Base-by-base conservation (phyloP, 2,329 filamentous ascomycete species). In the Microdochium nivale region DNA sequence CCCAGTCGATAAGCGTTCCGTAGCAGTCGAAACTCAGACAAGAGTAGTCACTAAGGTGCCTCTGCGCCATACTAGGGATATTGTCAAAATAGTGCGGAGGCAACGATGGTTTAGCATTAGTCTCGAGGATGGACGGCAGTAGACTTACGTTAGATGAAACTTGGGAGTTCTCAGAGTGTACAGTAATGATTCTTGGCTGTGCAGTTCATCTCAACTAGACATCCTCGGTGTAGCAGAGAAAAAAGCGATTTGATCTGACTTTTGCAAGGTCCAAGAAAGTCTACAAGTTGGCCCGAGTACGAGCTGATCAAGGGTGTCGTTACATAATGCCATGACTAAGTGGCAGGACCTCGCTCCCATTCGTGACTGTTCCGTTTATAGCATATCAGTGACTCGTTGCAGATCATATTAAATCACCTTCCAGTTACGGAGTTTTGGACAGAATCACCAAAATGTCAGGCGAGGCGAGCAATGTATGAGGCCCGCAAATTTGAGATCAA, bases 1-100 rank as follows among this genome's bases (percentile, higher is more conserved):
- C 84, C 85, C 86, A 90, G 70, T 91, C 86, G 54, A 90, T 80
- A 1, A 91, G 76, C 0, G 87, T 91, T 61, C 87, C 86, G 65
- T 87, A 90, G 69, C 87, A 82, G 67, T 91, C 87, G 66, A 90
- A 89, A 55, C 8, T 40, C 7, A 40, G 35, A n/a, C 35, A 40
- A 33, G 32, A 33, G 32, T 33, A 33, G 32, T 33, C 16, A 33
- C 16, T 33, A 16, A 33, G 32, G 32, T 16, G 32, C 16, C 32
- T 33, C 32, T 33, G 32, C 32, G 32, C 9, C 32, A 33, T 33
- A 16, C 32, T 33, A 33, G 32, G 32, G 16, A 33, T n/a, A 33
- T 16, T 16, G 16, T 33, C 32, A 33, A 16, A 9, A 33, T 33
- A 33, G 9, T 9, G 32, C 16, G 9, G 16, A 33, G 32, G 32